phyloP scores from a whole-genome alignment of 1,139 yeast species.

The Candida sp. region DNA sequence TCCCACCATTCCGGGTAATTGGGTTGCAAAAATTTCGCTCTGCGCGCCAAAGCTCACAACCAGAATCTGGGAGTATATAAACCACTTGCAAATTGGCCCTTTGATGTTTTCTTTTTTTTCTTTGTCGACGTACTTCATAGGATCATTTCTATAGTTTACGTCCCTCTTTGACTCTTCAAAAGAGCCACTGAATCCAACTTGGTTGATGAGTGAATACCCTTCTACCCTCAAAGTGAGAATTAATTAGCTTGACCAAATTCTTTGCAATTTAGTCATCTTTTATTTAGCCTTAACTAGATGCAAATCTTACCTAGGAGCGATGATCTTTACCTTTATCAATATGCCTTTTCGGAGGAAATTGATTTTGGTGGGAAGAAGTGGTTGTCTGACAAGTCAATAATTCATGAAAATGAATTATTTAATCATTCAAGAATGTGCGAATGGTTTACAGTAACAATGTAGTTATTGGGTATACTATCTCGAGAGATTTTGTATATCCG shows the following conservation, averaged over 20 bases:
- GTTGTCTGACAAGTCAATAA: conserved; percentile 95
- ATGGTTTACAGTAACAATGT: too few relatives aligned
- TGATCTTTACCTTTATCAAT: conserved; percentile 94
- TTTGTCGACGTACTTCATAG: conserved; percentile 65
- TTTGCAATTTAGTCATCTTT: conserved; percentile 81
- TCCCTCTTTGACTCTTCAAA: conserved; percentile 99
- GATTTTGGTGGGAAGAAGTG: conserved; percentile 94
- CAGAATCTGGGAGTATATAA: background rate
- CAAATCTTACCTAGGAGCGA: conserved; percentile 81
- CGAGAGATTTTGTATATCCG: too few relatives aligned
- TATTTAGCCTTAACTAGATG: conserved; percentile 25
- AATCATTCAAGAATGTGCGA: too few relatives aligned
- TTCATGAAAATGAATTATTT: too few relatives aligned
- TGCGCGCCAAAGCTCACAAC: too few relatives aligned
- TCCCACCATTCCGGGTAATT: too few relatives aligned
- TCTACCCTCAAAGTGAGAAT: conserved; percentile 79
- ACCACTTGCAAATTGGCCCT: background rate
- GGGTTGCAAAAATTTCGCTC: too few relatives aligned
- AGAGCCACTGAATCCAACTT: conserved; percentile 99
- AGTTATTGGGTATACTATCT: too few relatives aligned
- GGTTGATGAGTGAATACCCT: conserved; percentile 98
- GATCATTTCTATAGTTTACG: conserved; percentile 99
- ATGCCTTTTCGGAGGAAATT: conserved; percentile 88
- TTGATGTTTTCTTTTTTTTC: conserved; percentile 25
- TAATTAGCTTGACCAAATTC: conserved; percentile 82